These are phyloP conservation scores for Cylindrotheca closterium DNA, from an alignment of 108 stramenopile genomes.

Conservation along the genomic window DNA sequence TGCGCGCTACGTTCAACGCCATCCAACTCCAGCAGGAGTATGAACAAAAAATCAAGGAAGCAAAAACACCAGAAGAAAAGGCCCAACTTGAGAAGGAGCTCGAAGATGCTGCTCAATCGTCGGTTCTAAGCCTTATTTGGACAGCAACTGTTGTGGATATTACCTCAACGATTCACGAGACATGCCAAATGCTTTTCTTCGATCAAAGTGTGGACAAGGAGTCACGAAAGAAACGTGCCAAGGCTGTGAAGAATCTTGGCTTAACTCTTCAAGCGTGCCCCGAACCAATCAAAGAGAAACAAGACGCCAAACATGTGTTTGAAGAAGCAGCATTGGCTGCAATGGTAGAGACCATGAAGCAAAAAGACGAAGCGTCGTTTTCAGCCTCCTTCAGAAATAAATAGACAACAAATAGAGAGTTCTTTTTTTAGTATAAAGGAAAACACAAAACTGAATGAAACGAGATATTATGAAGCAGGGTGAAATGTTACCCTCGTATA, in stretches of 20 bases:
- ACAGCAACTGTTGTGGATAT: constrained; percentile 69
- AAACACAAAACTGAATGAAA: too few species aligned
- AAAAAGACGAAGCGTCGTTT: constrained; percentile 63
- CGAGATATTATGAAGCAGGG: too few species aligned
- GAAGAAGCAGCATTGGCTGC: constrained; percentile 82
- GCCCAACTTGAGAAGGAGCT: constrained; percentile 36
- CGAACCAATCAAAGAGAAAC: constrained; percentile 33
- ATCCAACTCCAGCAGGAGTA: constrained; percentile 48
- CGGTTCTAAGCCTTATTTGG: constrained; percentile 62
- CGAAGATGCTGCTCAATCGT: constrained; percentile 39
- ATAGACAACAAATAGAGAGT: background rate
- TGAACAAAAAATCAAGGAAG: constrained; percentile 49
- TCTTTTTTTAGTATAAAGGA: background rate
- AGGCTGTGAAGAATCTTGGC: constrained; percentile 58
- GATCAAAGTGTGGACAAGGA: constrained; percentile 64
- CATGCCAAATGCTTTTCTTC: constrained; percentile 66
- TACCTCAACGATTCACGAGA: constrained; percentile 65
- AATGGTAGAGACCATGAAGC: constrained; percentile 77
- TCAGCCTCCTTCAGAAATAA: constrained; percentile 12
- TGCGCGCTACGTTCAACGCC: constrained; percentile 48
- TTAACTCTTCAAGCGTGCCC: constrained; percentile 59
- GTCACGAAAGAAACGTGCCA: constrained; percentile 51
- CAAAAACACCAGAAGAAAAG: constrained; percentile 56
- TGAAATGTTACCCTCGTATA: too few species aligned
- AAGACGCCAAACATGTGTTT: constrained; percentile 57